Conservation (phyloP, 163 green algal genomes). For the Coccomyxa subellipsoidea region DNA sequence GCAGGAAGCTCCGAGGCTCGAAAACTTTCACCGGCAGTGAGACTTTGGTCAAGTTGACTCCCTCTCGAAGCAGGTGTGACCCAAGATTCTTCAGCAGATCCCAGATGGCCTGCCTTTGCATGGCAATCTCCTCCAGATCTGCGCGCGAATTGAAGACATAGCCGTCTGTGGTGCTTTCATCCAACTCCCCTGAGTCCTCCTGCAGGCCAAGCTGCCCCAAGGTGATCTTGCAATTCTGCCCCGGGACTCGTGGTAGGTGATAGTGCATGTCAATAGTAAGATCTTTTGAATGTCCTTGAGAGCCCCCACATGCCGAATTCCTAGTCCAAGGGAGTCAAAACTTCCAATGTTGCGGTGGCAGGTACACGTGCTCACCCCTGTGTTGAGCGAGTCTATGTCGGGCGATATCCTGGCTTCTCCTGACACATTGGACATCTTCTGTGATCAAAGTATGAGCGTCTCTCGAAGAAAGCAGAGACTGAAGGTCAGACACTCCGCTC, state of each 20-base stretch:
- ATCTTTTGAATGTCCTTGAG: not conserved
- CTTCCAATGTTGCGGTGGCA: not conserved
- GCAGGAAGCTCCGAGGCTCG: slow-evolving; percentile 75
- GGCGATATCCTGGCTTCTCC: not conserved
- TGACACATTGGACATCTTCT: not conserved
- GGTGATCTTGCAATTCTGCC: not conserved
- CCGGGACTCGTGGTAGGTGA: no score
- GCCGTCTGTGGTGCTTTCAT: not conserved
- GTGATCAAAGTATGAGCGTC: no score
- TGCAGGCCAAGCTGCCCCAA: no score
- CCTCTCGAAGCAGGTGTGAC: slow-evolving; percentile 51
- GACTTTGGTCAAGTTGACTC: slow-evolving; percentile 81
- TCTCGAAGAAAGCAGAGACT: no score
- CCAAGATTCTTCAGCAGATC: slow-evolving; percentile 43
- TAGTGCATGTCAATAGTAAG: not conserved
- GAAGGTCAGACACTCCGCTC: no score
- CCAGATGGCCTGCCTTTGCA: slow-evolving; percentile 40
- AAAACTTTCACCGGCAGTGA: slow-evolving; percentile 82
- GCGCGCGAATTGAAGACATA: slow-evolving; percentile 36
- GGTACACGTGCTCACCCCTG: not conserved
- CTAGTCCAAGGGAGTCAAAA: no score
- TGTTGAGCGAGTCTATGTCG: not conserved
- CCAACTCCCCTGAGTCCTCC: not conserved
- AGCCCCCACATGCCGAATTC: no score
- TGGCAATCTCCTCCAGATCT: slow-evolving; percentile 36